Base-by-base conservation (phyloP, 352 stramenopile genomes). In the Phytophthora ohioensis region DNA sequence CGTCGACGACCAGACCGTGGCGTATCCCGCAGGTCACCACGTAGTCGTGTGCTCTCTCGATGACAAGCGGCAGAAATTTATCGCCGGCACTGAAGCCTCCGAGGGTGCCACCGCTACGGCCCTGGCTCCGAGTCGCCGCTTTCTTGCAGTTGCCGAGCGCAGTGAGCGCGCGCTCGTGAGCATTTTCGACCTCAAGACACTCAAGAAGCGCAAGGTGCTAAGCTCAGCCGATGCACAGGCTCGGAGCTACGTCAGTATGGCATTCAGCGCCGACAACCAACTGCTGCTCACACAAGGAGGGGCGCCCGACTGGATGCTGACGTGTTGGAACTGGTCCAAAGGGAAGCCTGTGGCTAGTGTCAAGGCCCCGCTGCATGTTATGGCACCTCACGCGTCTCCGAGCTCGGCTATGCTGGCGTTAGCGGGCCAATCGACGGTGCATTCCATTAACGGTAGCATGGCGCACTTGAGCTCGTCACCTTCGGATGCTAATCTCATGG, bases 311-410 rank as follows among this genome's bases (percentile, higher is more conserved):
- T 97, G 90, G 91, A 94, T 89, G 45, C 79, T 98, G 34, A 92
- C 93, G 47, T 90, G 88, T 62, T 98, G 93, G 93, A 95, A 97
- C 70, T 98, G 92, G 92, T 88, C 92, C 48, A 98, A 97, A 62
- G 93, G 89, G 46, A 97, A 98, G 64, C 76, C 91, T 0, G 76
- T 96, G 1, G 88, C 87, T 30, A 90, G 73, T 48, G 84, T 93
- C 57, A 93, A 93, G 73, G 79, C 79, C 27, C 85, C 87, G 11
- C 65, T 94, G 15, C 76, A 91, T 64, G 81, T 86, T 6, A 75
- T 79, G 42, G 82, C 81, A 13, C 67, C 67, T 4, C 76, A 84
- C 36, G 61, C 77, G 4, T 78, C 81, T 30, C 73, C 79, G 27
- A 90, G 80, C 43, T 85, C 74, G 13, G 70, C 71, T 6, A 86